These are phyloP conservation scores for Lentinula aciculospora DNA, from an alignment of 768 basidiomycete genomes.

Conservation along the genomic window DNA sequence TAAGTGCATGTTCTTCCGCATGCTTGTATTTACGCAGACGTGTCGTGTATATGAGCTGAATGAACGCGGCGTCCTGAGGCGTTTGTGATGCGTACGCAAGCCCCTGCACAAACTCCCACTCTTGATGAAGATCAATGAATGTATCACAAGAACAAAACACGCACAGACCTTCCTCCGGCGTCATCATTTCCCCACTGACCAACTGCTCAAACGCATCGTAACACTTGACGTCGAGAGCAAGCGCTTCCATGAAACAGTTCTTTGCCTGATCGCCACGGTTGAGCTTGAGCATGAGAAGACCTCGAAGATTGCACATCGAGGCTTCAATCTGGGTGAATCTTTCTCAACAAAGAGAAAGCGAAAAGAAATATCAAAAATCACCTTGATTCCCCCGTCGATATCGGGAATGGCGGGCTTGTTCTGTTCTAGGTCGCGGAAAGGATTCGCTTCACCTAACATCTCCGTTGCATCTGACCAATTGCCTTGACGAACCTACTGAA, in stretches of 20 bases:
- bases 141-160: not conserved
- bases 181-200: conserved; percentile 92
- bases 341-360: not conserved
- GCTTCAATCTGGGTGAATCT: conserved; percentile 72
- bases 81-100: conserved; percentile 80
- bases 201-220: conserved; percentile 94
- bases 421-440: conserved; percentile 65
- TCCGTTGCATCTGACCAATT: conserved; percentile 91
- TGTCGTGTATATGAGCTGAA: conserved; percentile 88
- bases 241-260: conserved; percentile 91
- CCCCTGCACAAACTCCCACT: conserved; percentile 93
- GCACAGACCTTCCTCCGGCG: conserved; percentile 83
- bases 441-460: conserved; percentile 90
- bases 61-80: conserved; percentile 85
- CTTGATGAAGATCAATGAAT: conserved; percentile 33
- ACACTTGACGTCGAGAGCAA: conserved; percentile 93
- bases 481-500: conserved; percentile 66
- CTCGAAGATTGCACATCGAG: conserved; percentile 93
- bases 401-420: conserved; percentile 74
- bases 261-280: conserved; percentile 91
- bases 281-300: conserved; percentile 89
- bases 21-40: conserved; percentile 90
- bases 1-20: conserved; percentile 71
- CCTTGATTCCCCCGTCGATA: conserved; percentile 93
- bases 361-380: conserved; percentile 21